Conservation (phyloP, 805 yeast species). For the Wickerhamiella spandovensis region DNA sequence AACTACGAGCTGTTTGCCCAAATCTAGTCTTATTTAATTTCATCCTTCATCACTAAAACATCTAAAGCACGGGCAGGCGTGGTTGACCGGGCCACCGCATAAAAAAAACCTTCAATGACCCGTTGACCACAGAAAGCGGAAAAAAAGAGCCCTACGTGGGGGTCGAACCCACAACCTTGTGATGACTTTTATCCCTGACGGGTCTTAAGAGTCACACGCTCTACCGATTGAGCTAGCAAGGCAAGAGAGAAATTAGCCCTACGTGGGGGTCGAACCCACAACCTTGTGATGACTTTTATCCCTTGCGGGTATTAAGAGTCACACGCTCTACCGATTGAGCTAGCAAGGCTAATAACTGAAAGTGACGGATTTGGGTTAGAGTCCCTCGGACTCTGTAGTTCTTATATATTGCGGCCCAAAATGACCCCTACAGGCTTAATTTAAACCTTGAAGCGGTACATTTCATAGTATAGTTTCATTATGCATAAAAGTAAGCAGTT, state of each 20-base stretch:
- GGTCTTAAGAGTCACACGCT: conserved; percentile 20
- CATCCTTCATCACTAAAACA: neutral
- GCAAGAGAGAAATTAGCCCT: conserved; percentile 16
- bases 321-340: conserved; percentile 23
- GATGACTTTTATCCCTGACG: conserved; percentile 16
- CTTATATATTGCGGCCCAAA: too few species aligned
- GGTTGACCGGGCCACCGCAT: too few species aligned
- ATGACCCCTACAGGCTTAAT: too few species aligned
- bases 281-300: conserved; percentile 21
- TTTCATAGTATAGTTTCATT: too few species aligned
- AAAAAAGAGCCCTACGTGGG: conserved; percentile 20
- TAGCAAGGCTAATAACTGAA: conserved; percentile 15
- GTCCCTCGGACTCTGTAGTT: too few species aligned
- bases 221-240: conserved; percentile 23
- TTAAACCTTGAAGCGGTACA: too few species aligned
- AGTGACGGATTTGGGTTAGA: too few species aligned
- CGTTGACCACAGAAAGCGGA: neutral
- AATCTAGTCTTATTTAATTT: neutral
- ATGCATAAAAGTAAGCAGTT: too few species aligned
- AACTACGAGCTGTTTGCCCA: neutral
- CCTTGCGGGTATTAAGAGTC: conserved; percentile 14
- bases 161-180: conserved; percentile 23
- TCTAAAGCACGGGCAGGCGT: neutral
- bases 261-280: conserved; percentile 23
- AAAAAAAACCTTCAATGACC: too few species aligned